Conservation (phyloP, 352 stramenopile genomes). For the Saprolegnia diclina region DNA sequence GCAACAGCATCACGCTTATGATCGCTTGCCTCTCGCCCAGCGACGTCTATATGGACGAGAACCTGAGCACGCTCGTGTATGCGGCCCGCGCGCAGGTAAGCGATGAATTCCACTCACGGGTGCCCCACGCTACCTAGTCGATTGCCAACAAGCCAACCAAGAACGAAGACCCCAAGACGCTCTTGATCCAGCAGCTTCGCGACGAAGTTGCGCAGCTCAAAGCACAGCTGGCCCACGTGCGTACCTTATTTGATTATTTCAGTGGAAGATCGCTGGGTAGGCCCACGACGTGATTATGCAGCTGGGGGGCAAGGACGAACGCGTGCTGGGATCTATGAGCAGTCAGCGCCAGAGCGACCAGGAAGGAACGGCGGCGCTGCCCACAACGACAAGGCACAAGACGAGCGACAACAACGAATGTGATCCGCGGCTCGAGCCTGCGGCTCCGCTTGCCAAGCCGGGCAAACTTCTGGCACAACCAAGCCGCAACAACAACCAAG, state of each 20-base stretch:
- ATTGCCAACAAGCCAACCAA: conserved; percentile 52
- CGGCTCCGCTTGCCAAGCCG: background rate
- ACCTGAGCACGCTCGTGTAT: conserved; percentile 61
- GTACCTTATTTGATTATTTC: background rate
- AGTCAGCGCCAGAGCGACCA: no score
- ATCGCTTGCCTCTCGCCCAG: conserved; percentile 57
- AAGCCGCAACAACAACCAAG: background rate
- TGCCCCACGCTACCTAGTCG: conserved; percentile 24
- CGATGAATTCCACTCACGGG: no score
- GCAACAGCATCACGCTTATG: conserved; percentile 63
- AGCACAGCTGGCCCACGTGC: conserved; percentile 28
- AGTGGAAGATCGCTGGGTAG: conserved; percentile 5
- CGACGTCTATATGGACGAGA: conserved; percentile 48
- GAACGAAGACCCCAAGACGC: conserved; percentile 44
- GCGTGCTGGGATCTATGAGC: no score
- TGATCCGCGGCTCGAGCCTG: background rate
- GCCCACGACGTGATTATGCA: conserved; percentile 23
- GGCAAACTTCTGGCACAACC: background rate
- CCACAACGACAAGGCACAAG: background rate
- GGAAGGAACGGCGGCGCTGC: no score
- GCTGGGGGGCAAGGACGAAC: background rate
- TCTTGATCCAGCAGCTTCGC: conserved; percentile 44
- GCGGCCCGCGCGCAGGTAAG: conserved; percentile 38
- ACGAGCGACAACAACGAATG: background rate
- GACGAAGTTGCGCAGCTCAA: conserved; percentile 29